Base-by-base conservation (phyloP, 2,329 filamentous ascomycete genomes). In the Erysiphe pulchra region DNA sequence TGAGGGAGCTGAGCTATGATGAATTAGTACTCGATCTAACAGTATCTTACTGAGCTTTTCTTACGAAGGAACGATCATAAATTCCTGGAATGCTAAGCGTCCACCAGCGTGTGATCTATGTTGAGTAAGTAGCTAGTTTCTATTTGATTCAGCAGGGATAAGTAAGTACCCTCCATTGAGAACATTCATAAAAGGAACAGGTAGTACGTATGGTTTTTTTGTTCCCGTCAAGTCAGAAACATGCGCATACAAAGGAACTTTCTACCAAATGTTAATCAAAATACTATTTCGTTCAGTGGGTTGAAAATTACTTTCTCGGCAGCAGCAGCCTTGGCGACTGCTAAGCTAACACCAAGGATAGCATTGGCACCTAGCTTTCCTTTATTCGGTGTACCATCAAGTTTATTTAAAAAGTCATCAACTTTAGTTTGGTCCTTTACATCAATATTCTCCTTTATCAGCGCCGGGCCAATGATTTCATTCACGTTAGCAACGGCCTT, bases 161-260 rank as follows among this genome's bases (percentile, higher is more conserved):
- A 14, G n/a, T n/a, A 50, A 55, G 46, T 52, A 60, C 60, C 64
- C 64, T 56, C 83, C 83, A 65, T 92, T 92, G 55, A 92, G 72
- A 61, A 92, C 83, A 68, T 92, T 92, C 78, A 84, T 82, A 75
- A 92, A 92, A 57, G 83, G 83, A 54, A 90, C 82, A 50, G 83
- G 83, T 34, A 92, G 77, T 55, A 90, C 82, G 57, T 83, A 90
- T 59, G 82, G 81, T 74, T 87, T 85, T 75, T 87, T 86, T 63
- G 81, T 87, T 56, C 80, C 82, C 54, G 82, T 79, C 53, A 90
- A 76, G 63, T 87, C 80, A 59, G 82, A 86, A 59, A 92, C 73
- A 66, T 90, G 83, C 56, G 78, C 80, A 62, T 90, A 92, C 56
- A 92, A 77, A 60, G 83, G 82, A 52, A 92, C 75, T 54, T 75